Evolutionary conservation across 129 eudicot genomes (phyloP).

Genomic region (Glebionis coronaria): DNA sequence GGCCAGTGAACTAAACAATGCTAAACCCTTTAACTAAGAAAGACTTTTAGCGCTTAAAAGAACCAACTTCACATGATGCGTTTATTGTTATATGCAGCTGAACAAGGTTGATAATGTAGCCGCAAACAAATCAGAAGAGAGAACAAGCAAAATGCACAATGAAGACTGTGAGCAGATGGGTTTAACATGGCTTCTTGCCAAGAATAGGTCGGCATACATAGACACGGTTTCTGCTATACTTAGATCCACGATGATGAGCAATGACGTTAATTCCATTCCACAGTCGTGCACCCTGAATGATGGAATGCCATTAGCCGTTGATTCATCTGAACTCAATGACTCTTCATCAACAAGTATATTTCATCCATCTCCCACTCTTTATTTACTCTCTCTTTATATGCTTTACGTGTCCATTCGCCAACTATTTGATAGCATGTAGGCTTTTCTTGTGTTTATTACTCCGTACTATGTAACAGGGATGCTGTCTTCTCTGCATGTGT

Average conservation of each 20-base stretch:
- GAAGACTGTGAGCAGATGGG: slow-evolving; percentile 90
- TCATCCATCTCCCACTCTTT: slow-evolving; percentile 20
- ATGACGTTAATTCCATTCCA: slow-evolving; percentile 38
- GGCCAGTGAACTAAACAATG: too few species aligned
- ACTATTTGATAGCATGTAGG: slow-evolving; percentile 28
- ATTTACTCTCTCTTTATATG: slow-evolving; percentile 22
- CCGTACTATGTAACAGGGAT: not conserved
- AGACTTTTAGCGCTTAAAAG: not conserved
- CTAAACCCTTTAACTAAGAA: not conserved
- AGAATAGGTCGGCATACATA: slow-evolving; percentile 73
- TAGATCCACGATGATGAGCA: slow-evolving; percentile 72
- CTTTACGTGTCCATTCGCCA: slow-evolving; percentile 26
- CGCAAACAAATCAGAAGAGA: slow-evolving; percentile 43
- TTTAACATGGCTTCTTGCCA: slow-evolving; percentile 87
- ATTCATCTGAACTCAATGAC: slow-evolving; percentile 63
- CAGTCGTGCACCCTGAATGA: slow-evolving; percentile 69
- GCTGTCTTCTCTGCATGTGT: slow-evolving; percentile 23
- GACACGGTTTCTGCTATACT: slow-evolving; percentile 78
- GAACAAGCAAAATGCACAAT: slow-evolving; percentile 60
- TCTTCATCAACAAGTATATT: slow-evolving; percentile 39
- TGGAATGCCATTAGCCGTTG: slow-evolving; percentile 91
- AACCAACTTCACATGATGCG: not conserved
- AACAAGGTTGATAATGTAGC: slow-evolving; percentile 36
- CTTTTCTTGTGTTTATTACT: not conserved
- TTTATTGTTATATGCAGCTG: slow-evolving; percentile 46